These are phyloP conservation scores for Cercophora samala DNA, from an alignment of 495 filamentous ascomycete species.

Conservation along the genomic window DNA sequence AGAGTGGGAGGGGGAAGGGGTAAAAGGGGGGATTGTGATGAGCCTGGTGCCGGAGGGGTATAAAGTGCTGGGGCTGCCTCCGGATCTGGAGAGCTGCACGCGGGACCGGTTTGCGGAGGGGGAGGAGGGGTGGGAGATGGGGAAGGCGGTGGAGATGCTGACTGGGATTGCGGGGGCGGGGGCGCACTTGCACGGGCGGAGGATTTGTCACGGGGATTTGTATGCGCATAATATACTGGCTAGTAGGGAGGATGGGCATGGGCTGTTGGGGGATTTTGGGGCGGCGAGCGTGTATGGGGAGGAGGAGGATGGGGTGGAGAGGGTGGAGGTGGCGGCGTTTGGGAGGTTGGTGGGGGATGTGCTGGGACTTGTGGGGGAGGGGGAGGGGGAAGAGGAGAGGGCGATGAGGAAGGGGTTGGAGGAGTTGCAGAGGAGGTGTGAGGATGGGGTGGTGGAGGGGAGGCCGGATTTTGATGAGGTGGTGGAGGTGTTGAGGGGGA, in stretches of 20 bases:
- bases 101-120: conserved; percentile 38
- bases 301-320: conserved; percentile 30
- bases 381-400: conserved; percentile 1
- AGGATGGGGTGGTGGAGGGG: conserved; percentile 10
- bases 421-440: conserved; percentile 21
- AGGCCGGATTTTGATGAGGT: conserved; percentile 31
- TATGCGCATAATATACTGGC: conserved; percentile 46
- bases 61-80: conserved; percentile 28
- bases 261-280: conserved; percentile 43
- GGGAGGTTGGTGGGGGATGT: conserved; percentile 44
- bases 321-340: conserved; percentile 46
- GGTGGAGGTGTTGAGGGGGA: conserved; percentile 26
- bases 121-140: neutral
- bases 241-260: conserved; percentile 36
- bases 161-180: conserved; percentile 39
- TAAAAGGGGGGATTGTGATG: conserved; percentile 42
- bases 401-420: conserved; percentile 18
- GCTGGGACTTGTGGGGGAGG: conserved; percentile 22
- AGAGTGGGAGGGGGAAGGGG: conserved; percentile 21
- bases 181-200: conserved; percentile 40
- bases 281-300: conserved; percentile 45
- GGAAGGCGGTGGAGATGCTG: conserved; percentile 29
- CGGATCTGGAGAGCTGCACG: conserved; percentile 35
- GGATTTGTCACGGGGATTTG: conserved; percentile 44
- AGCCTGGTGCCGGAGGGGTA: conserved; percentile 34